phyloP scores from a whole-genome alignment of 2,329 filamentous ascomycete genomes.

The Nemania abortiva region DNA sequence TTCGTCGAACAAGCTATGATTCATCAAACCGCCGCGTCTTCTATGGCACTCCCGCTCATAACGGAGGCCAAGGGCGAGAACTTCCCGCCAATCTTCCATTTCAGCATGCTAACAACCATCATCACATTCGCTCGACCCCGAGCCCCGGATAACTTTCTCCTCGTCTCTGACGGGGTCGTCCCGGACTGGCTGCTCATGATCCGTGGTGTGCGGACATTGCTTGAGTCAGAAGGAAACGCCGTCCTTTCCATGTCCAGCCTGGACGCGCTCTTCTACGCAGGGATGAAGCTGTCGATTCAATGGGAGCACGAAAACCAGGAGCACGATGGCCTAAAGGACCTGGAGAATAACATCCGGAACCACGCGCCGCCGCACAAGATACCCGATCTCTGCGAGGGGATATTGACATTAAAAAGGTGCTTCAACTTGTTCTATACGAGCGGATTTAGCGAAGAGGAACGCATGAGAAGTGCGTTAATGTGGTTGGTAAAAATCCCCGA shows the following conservation, averaged over 20 bases:
- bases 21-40: conserved; percentile 53
- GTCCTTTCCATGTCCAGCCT: conserved; percentile 40
- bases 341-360: conserved; percentile 38
- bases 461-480: conserved; percentile 40
- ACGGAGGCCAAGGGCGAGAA: conserved; percentile 51
- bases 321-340: conserved; percentile 43
- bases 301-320: conserved; percentile 37
- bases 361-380: conserved; percentile 37
- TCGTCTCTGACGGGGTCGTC: conserved; percentile 51
- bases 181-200: conserved; percentile 56
- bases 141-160: conserved; percentile 53
- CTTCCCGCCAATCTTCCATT: conserved; percentile 54
- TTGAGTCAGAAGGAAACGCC: conserved; percentile 45
- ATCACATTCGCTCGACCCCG: conserved; percentile 54
- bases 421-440: conserved; percentile 38
- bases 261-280: conserved; percentile 49
- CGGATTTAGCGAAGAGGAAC: conserved; percentile 40
- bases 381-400: conserved; percentile 32
- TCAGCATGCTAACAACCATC: conserved; percentile 55
- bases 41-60: conserved; percentile 51
- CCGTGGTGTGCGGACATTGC: conserved; percentile 53
- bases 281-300: conserved; percentile 39
- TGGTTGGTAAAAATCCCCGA: conserved; percentile 45
- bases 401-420: conserved; percentile 39
- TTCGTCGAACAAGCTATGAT: conserved; percentile 55